Percentiles rank a stretch among this genome's conserved stretches.
Evolutionary conservation across 2,329 filamentous ascomycete species (phyloP).

Genomic region (Periconia sp.): DNA sequence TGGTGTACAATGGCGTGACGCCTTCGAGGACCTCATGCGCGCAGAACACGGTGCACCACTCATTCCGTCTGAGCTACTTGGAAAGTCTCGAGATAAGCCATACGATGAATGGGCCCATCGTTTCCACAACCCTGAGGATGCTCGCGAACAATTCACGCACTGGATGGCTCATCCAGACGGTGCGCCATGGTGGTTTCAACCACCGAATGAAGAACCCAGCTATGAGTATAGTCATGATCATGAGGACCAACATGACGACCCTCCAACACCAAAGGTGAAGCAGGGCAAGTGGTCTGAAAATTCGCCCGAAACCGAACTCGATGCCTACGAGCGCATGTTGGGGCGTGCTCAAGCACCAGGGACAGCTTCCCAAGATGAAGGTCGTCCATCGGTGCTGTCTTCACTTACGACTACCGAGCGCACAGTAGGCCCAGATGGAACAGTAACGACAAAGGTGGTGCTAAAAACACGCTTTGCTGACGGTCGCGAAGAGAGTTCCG

Average conservation of each 20-base stretch:
- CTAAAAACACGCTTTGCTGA: slow-evolving; percentile 66
- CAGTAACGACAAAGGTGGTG: slow-evolving; percentile 62
- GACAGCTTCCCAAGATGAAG: slow-evolving; percentile 14
- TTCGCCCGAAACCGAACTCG: slow-evolving; percentile 54
- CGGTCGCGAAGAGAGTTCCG: slow-evolving; percentile 64
- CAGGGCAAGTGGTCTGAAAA: slow-evolving; percentile 12
- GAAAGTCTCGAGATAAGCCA: slow-evolving; percentile 12
- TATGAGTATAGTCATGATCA: slow-evolving; percentile 42
- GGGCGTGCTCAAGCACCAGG: slow-evolving; percentile 29
- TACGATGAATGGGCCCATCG: slow-evolving; percentile 20
- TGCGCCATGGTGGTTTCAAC: slow-evolving; percentile 19
- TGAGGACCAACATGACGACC: slow-evolving; percentile 42
- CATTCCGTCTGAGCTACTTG: slow-evolving; percentile 17
- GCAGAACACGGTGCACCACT: slow-evolving; percentile 34
- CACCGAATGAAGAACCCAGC: slow-evolving; percentile 33
- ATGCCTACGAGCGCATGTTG: slow-evolving; percentile 59
- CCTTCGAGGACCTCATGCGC: slow-evolving; percentile 65
- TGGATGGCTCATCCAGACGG: slow-evolving; percentile 12
- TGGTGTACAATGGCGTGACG: slow-evolving; percentile 59
- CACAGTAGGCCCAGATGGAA: slow-evolving; percentile 61
- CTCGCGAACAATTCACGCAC: background rate
- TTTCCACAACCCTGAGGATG: slow-evolving; percentile 8
- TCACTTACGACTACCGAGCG: slow-evolving; percentile 65
- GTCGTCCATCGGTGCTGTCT: slow-evolving; percentile 54
- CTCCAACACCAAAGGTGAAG: slow-evolving; percentile 31